Evolutionary conservation across 2,329 filamentous ascomycete species (phyloP).

Genomic region (Aspergillus uvarum): DNA sequence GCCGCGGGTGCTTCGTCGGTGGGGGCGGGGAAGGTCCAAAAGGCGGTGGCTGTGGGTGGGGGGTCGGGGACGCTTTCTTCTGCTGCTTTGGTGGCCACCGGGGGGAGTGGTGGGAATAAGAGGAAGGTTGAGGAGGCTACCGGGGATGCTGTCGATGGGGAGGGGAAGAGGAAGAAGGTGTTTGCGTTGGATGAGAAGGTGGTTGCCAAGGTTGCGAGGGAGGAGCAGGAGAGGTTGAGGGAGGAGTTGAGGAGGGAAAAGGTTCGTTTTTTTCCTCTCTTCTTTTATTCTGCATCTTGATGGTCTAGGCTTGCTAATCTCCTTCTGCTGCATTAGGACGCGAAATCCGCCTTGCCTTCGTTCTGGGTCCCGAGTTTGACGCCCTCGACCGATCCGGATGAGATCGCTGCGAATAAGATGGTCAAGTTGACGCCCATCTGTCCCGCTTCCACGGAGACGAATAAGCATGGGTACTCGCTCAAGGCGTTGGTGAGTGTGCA

Average conservation of each 20-base stretch:
- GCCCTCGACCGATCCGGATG: conserved; percentile 59
- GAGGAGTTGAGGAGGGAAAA: conserved; percentile 72
- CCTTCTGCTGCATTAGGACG: conserved; percentile 39
- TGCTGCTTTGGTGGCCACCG: conserved; percentile 23
- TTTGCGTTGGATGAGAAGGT: conserved; percentile 78
- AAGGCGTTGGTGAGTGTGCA: conserved; percentile 73
- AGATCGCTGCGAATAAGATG: conserved; percentile 59
- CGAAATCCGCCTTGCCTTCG: conserved; percentile 71
- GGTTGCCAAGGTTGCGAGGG: conserved; percentile 65
- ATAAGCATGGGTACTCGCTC: conserved; percentile 72
- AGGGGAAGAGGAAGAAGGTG: conserved; percentile 68
- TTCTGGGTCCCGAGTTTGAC: conserved; percentile 93
- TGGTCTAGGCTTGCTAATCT: not conserved
- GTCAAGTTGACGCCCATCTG: conserved; percentile 71
- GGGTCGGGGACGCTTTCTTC: too few relatives aligned
- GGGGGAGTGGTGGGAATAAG: conserved; percentile 44
- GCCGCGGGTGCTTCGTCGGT: conserved; percentile 6
- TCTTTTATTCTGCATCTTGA: not conserved
- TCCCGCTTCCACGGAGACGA: conserved; percentile 67
- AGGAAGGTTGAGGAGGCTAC: conserved; percentile 33
- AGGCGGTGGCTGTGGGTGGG: too few relatives aligned
- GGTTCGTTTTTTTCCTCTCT: conserved; percentile 40
- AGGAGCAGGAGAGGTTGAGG: conserved; percentile 69
- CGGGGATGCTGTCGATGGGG: not conserved
- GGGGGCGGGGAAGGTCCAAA: too few relatives aligned